phyloP scores from a whole-genome alignment of 257 asterid genomes.

The Anisodus acutangulus region DNA sequence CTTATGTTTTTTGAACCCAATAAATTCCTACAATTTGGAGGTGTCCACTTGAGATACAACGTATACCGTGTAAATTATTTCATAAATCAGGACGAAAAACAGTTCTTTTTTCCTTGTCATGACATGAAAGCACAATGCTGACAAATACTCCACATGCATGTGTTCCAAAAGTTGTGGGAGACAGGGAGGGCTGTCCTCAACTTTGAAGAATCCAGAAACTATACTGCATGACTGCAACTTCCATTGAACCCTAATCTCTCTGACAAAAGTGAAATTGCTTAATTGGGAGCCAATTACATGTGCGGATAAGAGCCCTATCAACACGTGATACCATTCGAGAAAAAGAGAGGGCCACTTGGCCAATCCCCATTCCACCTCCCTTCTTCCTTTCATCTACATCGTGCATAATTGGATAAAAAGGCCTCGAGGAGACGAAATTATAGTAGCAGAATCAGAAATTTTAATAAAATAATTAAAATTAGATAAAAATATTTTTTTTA shows the following conservation, averaged over 20 bases:
- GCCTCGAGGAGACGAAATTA: neutral
- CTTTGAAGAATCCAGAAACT: neutral
- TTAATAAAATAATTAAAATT: neutral
- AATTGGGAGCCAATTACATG: slow-evolving; percentile 37
- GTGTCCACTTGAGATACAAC: too few species aligned
- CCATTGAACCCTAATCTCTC: neutral
- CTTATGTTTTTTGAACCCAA: too few species aligned
- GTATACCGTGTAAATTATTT: too few species aligned
- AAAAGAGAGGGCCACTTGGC: neutral
- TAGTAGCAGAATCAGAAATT: neutral
- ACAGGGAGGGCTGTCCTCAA: neutral
- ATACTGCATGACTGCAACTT: neutral
- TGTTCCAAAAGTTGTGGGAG: neutral
- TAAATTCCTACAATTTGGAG: too few species aligned
- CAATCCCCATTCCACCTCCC: neutral
- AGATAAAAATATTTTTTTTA: too few species aligned
- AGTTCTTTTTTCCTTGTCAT: too few species aligned
- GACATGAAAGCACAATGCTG: too few species aligned
- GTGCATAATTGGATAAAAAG: neutral
- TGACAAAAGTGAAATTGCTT: slow-evolving; percentile 28
- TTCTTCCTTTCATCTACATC: neutral
- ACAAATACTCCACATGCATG: too few species aligned
- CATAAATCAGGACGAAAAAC: too few species aligned
- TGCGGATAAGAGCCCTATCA: slow-evolving; percentile 48
- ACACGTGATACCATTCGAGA: slow-evolving; percentile 30